A percentile compares a stretch with the other conserved stretches of the same genome.
Evolutionary conservation across 805 yeast genomes (phyloP).

Genomic region (Starmerella bombicola): DNA sequence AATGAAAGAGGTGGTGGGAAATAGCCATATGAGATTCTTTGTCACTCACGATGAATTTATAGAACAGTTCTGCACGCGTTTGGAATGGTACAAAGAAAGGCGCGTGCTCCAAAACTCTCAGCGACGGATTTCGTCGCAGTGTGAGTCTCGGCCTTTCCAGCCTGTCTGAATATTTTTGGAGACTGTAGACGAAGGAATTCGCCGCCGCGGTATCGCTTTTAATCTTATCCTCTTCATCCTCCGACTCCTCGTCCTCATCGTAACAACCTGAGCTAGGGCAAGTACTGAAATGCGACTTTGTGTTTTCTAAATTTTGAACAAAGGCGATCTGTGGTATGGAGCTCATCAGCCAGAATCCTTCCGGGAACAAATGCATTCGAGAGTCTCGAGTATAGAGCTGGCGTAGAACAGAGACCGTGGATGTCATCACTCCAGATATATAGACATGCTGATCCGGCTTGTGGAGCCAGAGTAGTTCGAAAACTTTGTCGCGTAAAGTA

Average conservation of each 20-base stretch:
- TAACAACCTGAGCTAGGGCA: constrained; percentile 18
- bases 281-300: background rate
- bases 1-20: background rate
- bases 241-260: constrained; percentile 14
- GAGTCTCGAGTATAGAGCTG: constrained; percentile 56
- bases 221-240: constrained; percentile 2
- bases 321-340: background rate
- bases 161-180: background rate
- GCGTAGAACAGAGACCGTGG: constrained; percentile 43
- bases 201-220: background rate
- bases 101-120: constrained; percentile 44
- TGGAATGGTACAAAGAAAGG: constrained; percentile 76
- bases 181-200: background rate
- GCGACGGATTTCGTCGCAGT: constrained; percentile 20
- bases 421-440: constrained; percentile 22
- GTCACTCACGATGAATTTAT: constrained; percentile 47
- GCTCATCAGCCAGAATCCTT: constrained; percentile 44
- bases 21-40: constrained; percentile 6
- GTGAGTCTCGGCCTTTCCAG: background rate
- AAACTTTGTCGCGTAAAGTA: constrained; percentile 41
- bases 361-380: constrained; percentile 42
- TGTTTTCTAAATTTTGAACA: constrained; percentile 1
- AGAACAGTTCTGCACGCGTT: constrained; percentile 61
- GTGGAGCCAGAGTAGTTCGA: constrained; percentile 37
- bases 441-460: constrained; percentile 9